These are phyloP conservation scores for Postia placenta DNA, from an alignment of 768 basidiomycete species.

Conservation along the genomic window DNA sequence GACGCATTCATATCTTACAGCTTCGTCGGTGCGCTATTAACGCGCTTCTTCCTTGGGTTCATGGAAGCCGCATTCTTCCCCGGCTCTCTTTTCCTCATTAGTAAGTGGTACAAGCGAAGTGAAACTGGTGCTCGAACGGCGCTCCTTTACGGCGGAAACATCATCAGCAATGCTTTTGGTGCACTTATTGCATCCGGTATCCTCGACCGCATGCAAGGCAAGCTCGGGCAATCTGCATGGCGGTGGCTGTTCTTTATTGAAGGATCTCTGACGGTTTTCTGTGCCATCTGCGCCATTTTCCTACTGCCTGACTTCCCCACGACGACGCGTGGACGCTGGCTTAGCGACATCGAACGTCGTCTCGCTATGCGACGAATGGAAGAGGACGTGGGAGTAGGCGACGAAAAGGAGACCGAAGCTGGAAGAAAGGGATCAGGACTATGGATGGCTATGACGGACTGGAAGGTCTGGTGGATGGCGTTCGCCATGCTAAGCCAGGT, in stretches of 20 bases:
- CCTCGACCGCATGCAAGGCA: constrained; percentile 64
- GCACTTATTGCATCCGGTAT: constrained; percentile 74
- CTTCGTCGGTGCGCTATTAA: constrained; percentile 58
- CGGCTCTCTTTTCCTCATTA: constrained; percentile 56
- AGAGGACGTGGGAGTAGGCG: constrained; percentile 55
- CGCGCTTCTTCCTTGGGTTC: constrained; percentile 72
- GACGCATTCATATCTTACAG: constrained; percentile 3
- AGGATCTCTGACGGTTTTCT: constrained; percentile 49
- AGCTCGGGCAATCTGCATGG: constrained; percentile 67
- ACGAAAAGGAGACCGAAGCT: constrained; percentile 39
- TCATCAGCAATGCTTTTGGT: constrained; percentile 80
- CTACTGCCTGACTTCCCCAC: constrained; percentile 72
- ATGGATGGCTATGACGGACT: constrained; percentile 60
- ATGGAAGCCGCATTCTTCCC: constrained; percentile 61
- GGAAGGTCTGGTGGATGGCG: constrained; percentile 81
- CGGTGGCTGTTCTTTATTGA: constrained; percentile 66
- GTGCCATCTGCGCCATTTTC: constrained; percentile 50
- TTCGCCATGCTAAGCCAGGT: constrained; percentile 51
- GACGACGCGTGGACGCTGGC: constrained; percentile 44
- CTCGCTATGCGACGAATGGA: constrained; percentile 55
- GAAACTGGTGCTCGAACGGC: constrained; percentile 70
- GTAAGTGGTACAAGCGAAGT: constrained; percentile 67
- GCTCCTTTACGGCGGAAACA: constrained; percentile 62
- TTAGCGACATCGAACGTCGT: constrained; percentile 46
- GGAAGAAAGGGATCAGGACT: constrained; percentile 40